phyloP scores from a whole-genome alignment of 1,139 yeast species.

The Lodderomyces margitis region DNA sequence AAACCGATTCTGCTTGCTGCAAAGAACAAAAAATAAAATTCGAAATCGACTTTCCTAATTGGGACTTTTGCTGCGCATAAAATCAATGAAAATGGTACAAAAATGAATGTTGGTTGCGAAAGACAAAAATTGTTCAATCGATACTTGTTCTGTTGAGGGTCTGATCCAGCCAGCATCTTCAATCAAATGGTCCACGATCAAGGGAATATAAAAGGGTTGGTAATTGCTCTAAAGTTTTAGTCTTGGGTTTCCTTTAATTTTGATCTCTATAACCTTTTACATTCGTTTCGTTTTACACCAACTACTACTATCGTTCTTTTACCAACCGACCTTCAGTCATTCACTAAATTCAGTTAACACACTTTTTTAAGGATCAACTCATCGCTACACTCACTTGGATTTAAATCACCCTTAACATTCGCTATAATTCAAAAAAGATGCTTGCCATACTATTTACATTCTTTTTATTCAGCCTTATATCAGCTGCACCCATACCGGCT shows the following conservation, averaged over 20 bases:
- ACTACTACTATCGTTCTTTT: neutral
- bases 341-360: slow-evolving; percentile 4
- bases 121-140: neutral
- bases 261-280: slow-evolving; percentile 1
- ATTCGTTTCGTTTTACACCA: neutral
- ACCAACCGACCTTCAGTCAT: slow-evolving; percentile 2
- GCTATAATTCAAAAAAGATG: slow-evolving; percentile 7
- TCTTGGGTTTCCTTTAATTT: neutral
- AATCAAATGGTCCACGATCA: neutral
- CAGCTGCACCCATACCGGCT: slow-evolving; percentile 37
- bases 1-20: neutral
- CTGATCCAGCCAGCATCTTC: neutral
- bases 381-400: neutral
- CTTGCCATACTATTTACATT: slow-evolving; percentile 17
- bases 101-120: slow-evolving; percentile 2
- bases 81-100: neutral
- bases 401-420: slow-evolving; percentile 5
- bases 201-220: neutral
- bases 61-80: slow-evolving; percentile 5
- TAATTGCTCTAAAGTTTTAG: neutral
- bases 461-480: slow-evolving; percentile 21
- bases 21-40: neutral
- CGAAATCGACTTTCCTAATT: slow-evolving; percentile 5
- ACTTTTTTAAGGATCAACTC: slow-evolving; percentile 1
- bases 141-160: neutral